These are phyloP conservation scores for Magnolia kwangsiensis DNA, from an alignment of 164 flowering plant genomes.

Conservation along the genomic window DNA sequence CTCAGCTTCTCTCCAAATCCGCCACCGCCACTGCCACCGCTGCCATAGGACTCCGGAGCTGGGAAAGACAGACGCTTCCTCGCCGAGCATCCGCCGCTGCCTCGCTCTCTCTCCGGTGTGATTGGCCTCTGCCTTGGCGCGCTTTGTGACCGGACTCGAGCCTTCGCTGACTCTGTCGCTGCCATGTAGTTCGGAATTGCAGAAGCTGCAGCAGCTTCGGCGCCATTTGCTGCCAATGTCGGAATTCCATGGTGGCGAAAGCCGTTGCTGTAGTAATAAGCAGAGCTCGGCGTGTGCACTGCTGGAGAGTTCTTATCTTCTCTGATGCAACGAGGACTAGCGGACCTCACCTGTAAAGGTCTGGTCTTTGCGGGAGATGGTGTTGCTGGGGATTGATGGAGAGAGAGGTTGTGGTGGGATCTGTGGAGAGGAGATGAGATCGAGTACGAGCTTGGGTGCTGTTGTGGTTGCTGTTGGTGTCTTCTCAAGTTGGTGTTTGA, in stretches of 20 bases:
- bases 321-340: constrained; percentile 55
- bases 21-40: neutral
- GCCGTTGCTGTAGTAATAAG: constrained; percentile 12
- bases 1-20: constrained; percentile 26
- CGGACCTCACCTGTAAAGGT: constrained; percentile 49
- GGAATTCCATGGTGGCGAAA: constrained; percentile 1
- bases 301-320: constrained; percentile 38
- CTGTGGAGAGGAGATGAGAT: constrained; percentile 46
- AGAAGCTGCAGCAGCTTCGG: neutral
- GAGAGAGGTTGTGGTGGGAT: constrained; percentile 12
- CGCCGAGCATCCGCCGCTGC: constrained; percentile 26
- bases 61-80: constrained; percentile 70
- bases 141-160: constrained; percentile 50
- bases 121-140: constrained; percentile 21
- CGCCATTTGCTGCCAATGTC: constrained; percentile 11
- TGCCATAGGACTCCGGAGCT: constrained; percentile 29
- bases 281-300: constrained; percentile 39
- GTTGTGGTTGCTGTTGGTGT: constrained; percentile 17
- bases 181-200: constrained; percentile 80
- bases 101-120: constrained; percentile 51
- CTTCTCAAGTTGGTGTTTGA: constrained; percentile 33
- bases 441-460: constrained; percentile 14
- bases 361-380: constrained; percentile 49
- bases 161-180: constrained; percentile 85
- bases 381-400: constrained; percentile 33